Evolutionary conservation across 2,329 filamentous ascomycete species (phyloP).

Genomic region (Fusarium irregulare): DNA sequence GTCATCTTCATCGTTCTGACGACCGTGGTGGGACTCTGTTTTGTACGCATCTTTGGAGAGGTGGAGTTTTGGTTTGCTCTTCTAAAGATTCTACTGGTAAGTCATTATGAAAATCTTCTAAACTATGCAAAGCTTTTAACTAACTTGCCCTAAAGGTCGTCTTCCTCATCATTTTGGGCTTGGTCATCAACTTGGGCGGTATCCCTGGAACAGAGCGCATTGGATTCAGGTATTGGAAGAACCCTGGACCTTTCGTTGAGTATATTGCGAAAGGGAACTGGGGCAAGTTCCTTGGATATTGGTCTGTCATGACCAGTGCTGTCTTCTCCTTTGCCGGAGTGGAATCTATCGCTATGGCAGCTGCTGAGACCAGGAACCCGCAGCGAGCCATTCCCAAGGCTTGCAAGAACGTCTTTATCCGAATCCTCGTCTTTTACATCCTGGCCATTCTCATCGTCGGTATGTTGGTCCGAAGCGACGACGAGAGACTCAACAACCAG

Average conservation of each 20-base stretch:
- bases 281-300: conserved; percentile 75
- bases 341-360: conserved; percentile 70
- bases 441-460: conserved; percentile 78
- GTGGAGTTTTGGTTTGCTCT: conserved; percentile 63
- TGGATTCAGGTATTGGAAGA: conserved; percentile 52
- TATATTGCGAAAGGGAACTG: conserved; percentile 68
- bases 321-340: conserved; percentile 78
- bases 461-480: conserved; percentile 69
- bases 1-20: conserved; percentile 42
- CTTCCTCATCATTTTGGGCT: conserved; percentile 60
- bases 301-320: conserved; percentile 70
- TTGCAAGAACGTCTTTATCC: conserved; percentile 67
- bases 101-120: neutral
- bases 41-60: conserved; percentile 63
- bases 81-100: conserved; percentile 59
- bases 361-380: conserved; percentile 68
- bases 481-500: conserved; percentile 63
- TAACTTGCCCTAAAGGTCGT: conserved; percentile 51
- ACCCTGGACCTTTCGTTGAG: conserved; percentile 75
- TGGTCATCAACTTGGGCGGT: conserved; percentile 50
- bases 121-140: neutral
- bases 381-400: conserved; percentile 64
- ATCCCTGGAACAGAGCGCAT: conserved; percentile 40
- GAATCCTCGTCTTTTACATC: conserved; percentile 70
- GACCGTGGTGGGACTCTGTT: conserved; percentile 53